Evolutionary conservation across 2,329 filamentous ascomycete genomes (phyloP).

Genomic region (Alternaria sp.): DNA sequence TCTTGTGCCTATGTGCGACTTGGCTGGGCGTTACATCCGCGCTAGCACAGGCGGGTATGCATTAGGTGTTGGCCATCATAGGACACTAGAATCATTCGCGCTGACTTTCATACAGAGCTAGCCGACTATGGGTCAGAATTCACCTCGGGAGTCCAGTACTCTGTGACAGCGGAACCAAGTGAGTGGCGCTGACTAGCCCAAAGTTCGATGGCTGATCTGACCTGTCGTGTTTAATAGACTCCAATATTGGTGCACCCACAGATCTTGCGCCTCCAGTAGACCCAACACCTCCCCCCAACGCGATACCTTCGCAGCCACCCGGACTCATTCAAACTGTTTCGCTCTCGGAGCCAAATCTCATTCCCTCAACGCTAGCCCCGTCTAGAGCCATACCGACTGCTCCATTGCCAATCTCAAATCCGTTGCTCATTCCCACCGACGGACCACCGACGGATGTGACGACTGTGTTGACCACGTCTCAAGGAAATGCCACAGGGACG

Average conservation of each 20-base stretch:
- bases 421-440: conserved; percentile 9
- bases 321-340: conserved; percentile 1
- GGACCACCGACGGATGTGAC: conserved; percentile 3
- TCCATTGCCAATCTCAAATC: conserved; percentile 1
- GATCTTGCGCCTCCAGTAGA: conserved; percentile 4
- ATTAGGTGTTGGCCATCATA: conserved; percentile 4
- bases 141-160: conserved; percentile 5
- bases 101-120: conserved; percentile 26
- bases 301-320: conserved; percentile 15
- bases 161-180: conserved; percentile 28
- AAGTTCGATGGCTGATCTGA: neutral
- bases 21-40: conserved; percentile 23
- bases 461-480: neutral
- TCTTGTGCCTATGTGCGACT: conserved; percentile 29
- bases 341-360: neutral
- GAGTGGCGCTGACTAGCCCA: conserved; percentile 3
- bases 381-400: conserved; percentile 4
- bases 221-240: neutral
- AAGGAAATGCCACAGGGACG: conserved; percentile 3
- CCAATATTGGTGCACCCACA: conserved; percentile 8
- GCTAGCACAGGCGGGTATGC: conserved; percentile 31
- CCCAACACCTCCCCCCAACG: neutral
- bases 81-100: neutral
- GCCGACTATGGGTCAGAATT: conserved; percentile 12
- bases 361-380: conserved; percentile 12